phyloP scores from a whole-genome alignment of 2,329 filamentous ascomycete species.

The Hypoxylon sp. region DNA sequence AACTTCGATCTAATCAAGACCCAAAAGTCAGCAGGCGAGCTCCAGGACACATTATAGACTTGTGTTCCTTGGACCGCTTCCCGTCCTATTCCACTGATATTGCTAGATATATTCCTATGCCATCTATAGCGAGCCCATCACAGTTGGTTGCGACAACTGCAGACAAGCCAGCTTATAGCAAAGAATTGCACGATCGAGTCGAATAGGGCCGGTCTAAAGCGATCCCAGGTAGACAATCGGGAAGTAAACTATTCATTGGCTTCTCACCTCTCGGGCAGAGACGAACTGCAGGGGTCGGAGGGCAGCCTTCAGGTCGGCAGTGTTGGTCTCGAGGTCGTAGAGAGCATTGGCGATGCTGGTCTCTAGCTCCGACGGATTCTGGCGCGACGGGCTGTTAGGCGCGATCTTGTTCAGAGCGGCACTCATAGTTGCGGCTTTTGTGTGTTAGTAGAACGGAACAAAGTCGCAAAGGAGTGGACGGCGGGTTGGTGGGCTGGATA shows the following conservation, averaged over 20 bases:
- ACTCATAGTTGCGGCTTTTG: constrained; percentile 70
- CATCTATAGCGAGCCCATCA: constrained; percentile 44
- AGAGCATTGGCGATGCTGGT: constrained; percentile 96
- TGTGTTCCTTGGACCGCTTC: constrained; percentile 79
- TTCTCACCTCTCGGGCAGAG: constrained; percentile 98
- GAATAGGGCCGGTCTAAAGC: constrained; percentile 50
- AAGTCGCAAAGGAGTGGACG: constrained; percentile 37
- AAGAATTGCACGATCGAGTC: constrained; percentile 44
- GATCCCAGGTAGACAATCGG: constrained; percentile 44
- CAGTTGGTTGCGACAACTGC: constrained; percentile 32
- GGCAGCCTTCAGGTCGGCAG: constrained; percentile 94
- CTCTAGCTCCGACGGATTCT: constrained; percentile 98
- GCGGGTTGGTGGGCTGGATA: constrained; percentile 22
- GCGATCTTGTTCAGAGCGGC: constrained; percentile 97
- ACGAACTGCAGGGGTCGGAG: constrained; percentile 99
- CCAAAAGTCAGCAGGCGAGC: constrained; percentile 81
- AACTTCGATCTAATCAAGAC: constrained; percentile 93
- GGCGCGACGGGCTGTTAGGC: constrained; percentile 94
- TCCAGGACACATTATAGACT: constrained; percentile 68
- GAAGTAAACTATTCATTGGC: constrained; percentile 37
- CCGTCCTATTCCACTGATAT: constrained; percentile 75
- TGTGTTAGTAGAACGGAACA: constrained; percentile 28
- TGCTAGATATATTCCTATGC: constrained; percentile 46
- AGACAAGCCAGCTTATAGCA: constrained; percentile 43
- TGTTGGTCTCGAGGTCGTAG: constrained; percentile 99